These are phyloP conservation scores for Cercospora zeina DNA, from an alignment of 2,329 filamentous ascomycete species.

Conservation along the genomic window DNA sequence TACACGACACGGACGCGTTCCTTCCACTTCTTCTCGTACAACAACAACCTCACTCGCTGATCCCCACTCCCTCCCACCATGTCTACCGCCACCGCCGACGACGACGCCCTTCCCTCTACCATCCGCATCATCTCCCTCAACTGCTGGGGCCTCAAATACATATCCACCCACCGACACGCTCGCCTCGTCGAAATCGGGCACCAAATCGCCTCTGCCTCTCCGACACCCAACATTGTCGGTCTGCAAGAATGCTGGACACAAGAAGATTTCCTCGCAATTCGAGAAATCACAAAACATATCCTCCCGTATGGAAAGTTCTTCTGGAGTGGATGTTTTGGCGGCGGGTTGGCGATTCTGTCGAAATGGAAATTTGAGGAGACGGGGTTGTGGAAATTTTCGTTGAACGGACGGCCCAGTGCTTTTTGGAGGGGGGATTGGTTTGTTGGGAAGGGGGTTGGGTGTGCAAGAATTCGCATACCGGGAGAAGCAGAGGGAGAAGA, in stretches of 20 bases:
- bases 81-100: background rate
- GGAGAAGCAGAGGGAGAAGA: slow-evolving; percentile 63
- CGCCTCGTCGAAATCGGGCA: slow-evolving; percentile 82
- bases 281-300: slow-evolving; percentile 67
- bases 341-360: slow-evolving; percentile 83
- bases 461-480: slow-evolving; percentile 61
- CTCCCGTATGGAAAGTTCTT: slow-evolving; percentile 95
- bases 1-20: background rate
- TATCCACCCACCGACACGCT: slow-evolving; percentile 74
- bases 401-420: slow-evolving; percentile 89
- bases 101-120: slow-evolving; percentile 33
- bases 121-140: slow-evolving; percentile 86
- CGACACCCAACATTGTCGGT: slow-evolving; percentile 80
- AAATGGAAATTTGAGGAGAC: slow-evolving; percentile 91
- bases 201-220: slow-evolving; percentile 67
- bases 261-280: slow-evolving; percentile 77
- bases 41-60: background rate
- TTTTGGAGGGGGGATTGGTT: slow-evolving; percentile 97
- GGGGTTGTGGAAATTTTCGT: slow-evolving; percentile 80
- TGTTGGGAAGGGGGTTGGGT: slow-evolving; percentile 90
- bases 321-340: slow-evolving; percentile 82
- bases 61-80: background rate
- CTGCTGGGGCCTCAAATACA: slow-evolving; percentile 92
- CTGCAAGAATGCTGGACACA: slow-evolving; percentile 94
- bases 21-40: background rate